A percentile compares a stretch with the other conserved stretches of the same genome.
Evolutionary conservation across 2,329 filamentous ascomycete genomes (phyloP).

Genomic region (Zymoseptoria ardabiliae): DNA sequence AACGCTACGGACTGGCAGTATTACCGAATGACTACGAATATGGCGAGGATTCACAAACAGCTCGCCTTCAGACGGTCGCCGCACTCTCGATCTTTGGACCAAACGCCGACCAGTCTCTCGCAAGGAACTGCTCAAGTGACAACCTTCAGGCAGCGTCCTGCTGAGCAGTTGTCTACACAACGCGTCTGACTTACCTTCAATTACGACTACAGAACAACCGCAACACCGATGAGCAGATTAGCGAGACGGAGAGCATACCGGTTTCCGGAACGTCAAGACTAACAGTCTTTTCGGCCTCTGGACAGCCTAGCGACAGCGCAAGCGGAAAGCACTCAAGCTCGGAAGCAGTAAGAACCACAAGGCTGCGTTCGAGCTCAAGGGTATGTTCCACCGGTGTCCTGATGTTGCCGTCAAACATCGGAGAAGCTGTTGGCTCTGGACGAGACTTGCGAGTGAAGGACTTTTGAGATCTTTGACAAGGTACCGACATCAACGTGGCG

Average conservation of each 20-base stretch:
- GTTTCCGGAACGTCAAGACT: conserved; percentile 58
- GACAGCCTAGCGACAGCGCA: conserved; percentile 19
- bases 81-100: too few relatives aligned
- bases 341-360: conserved; percentile 86
- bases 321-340: conserved; percentile 53
- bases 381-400: conserved; percentile 74
- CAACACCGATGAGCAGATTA: conserved; percentile 74
- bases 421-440: conserved; percentile 79
- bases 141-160: too few relatives aligned
- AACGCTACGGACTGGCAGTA: too few relatives aligned
- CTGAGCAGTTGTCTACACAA: too few relatives aligned
- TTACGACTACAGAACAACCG: conserved; percentile 79
- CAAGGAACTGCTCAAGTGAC: too few relatives aligned
- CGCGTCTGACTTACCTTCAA: conserved; percentile 35
- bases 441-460: conserved; percentile 76
- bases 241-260: conserved; percentile 83
- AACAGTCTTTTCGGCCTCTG: conserved; percentile 37
- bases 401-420: conserved; percentile 65
- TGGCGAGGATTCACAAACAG: too few relatives aligned
- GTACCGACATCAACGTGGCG: conserved; percentile 95
- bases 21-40: too few relatives aligned
- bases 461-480: conserved; percentile 85
- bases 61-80: too few relatives aligned
- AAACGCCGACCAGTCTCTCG: too few relatives aligned
- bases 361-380: conserved; percentile 86